Percentiles rank a stretch among this genome's conserved stretches.
phyloP scores from a whole-genome alignment of 352 stramenopile species.

The Pseudoperonospora humuli region DNA sequence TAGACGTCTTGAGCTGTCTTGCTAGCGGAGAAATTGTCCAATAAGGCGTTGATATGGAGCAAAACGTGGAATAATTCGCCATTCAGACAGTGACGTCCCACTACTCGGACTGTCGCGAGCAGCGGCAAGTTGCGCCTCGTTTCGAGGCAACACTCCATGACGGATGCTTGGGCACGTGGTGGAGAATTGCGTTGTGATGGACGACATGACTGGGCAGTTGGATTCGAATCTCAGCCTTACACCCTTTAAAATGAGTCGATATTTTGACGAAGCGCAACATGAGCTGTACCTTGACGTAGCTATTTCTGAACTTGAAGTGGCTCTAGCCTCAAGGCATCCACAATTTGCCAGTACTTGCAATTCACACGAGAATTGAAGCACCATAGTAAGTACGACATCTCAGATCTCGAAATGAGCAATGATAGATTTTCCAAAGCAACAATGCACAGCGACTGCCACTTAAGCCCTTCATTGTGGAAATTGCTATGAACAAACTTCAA shows the following conservation, averaged over 20 bases:
- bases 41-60: slow-evolving; percentile 13
- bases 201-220: background rate
- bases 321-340: slow-evolving; percentile 14
- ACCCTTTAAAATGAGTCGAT: slow-evolving; percentile 7
- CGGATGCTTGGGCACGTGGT: slow-evolving; percentile 2
- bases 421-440: too few species aligned
- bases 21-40: slow-evolving; percentile 20
- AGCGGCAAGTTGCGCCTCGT: slow-evolving; percentile 13
- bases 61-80: slow-evolving; percentile 14
- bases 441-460: too few species aligned
- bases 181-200: slow-evolving; percentile 19
- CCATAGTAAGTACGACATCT: too few species aligned
- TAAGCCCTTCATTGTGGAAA: too few species aligned
- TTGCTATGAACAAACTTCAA: too few species aligned
- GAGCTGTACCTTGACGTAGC: background rate
- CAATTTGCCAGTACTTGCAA: too few species aligned
- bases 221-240: slow-evolving; percentile 4
- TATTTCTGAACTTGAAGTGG: slow-evolving; percentile 11
- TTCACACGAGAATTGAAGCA: too few species aligned
- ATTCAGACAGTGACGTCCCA: slow-evolving; percentile 13
- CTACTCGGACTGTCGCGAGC: slow-evolving; percentile 9
- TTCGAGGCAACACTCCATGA: background rate
- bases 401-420: too few species aligned
- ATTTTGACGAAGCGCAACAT: background rate
- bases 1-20: slow-evolving; percentile 14